Evolutionary conservation across 1,284 basidiomycete genomes (phyloP).

Genomic region (Sporisorium graminicola): DNA sequence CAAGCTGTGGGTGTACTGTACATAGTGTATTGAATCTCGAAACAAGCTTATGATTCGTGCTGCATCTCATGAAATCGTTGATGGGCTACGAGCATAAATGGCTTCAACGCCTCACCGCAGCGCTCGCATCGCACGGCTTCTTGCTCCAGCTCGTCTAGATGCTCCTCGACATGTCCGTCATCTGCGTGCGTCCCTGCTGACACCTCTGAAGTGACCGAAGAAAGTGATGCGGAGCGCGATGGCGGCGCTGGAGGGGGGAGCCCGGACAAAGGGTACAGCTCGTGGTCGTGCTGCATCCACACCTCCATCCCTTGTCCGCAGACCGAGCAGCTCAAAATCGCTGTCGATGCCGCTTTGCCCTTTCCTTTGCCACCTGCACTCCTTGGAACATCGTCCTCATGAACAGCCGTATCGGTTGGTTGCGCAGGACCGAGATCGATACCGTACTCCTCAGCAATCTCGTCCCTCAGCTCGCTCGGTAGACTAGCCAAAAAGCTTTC

Average conservation of each 20-base stretch:
- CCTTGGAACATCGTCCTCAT: too few species aligned
- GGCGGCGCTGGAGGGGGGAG: conserved; percentile 14
- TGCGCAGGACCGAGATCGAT: conserved; percentile 7
- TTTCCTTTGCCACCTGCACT: conserved; percentile 7
- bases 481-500: conserved; percentile 38
- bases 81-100: conserved; percentile 33
- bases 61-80: conserved; percentile 29
- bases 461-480: conserved; percentile 45
- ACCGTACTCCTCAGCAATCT: conserved; percentile 55
- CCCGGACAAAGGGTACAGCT: conserved; percentile 43
- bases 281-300: conserved; percentile 65
- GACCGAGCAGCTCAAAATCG: conserved; percentile 14
- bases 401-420: not conserved
- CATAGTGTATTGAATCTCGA: not conserved
- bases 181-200: not conserved
- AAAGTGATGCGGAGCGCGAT: not conserved
- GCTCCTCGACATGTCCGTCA: not conserved
- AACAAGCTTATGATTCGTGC: not conserved
- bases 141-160: not conserved
- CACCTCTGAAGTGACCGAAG: not conserved
- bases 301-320: conserved; percentile 49
- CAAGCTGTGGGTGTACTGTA: too few species aligned
- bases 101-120: conserved; percentile 17
- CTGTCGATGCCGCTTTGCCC: not conserved
- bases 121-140: conserved; percentile 14